These are phyloP conservation scores for Penicilliopsis zonata DNA, from an alignment of 495 filamentous ascomycete species.

Conservation along the genomic window DNA sequence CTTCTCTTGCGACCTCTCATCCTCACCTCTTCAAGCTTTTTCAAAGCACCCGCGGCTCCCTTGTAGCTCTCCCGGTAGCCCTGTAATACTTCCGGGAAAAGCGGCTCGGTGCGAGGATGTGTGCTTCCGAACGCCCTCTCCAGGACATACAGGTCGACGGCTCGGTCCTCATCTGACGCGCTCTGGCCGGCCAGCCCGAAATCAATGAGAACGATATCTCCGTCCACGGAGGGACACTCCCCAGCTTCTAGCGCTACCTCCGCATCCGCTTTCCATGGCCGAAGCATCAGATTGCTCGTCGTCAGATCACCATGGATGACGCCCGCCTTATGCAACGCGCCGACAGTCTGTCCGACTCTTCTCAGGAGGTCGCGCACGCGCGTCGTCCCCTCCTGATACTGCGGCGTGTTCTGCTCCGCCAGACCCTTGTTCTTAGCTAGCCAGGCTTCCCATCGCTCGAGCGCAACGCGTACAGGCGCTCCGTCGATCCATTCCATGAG, in stretches of 20 bases:
- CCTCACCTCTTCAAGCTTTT: conserved; percentile 83
- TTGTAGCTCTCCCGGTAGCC: conserved; percentile 50
- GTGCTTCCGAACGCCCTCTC: conserved; percentile 94
- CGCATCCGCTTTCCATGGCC: conserved; percentile 14
- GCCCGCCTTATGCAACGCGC: conserved; percentile 67
- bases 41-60: conserved; percentile 49
- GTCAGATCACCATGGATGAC: conserved; percentile 94
- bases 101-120: conserved; percentile 71
- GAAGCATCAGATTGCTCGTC: conserved; percentile 92
- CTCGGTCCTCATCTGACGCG: conserved; percentile 80
- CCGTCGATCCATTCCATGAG: conserved; percentile 86
- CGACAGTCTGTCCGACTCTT: conserved; percentile 62
- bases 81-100: conserved; percentile 55
- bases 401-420: conserved; percentile 8
- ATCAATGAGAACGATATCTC: conserved; percentile 85
- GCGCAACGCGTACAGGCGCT: conserved; percentile 47
- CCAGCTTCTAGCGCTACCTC: conserved; percentile 16
- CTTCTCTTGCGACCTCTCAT: conserved; percentile 95
- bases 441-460: conserved; percentile 52
- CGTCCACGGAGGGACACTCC: conserved; percentile 28
- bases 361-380: conserved; percentile 48
- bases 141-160: conserved; percentile 93
- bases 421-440: conserved; percentile 16
- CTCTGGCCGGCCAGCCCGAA: conserved; percentile 84
- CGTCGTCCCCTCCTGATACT: conserved; percentile 26